Evolutionary conservation across 768 basidiomycete genomes (phyloP).

Genomic region (Steccherinum ochraceum): DNA sequence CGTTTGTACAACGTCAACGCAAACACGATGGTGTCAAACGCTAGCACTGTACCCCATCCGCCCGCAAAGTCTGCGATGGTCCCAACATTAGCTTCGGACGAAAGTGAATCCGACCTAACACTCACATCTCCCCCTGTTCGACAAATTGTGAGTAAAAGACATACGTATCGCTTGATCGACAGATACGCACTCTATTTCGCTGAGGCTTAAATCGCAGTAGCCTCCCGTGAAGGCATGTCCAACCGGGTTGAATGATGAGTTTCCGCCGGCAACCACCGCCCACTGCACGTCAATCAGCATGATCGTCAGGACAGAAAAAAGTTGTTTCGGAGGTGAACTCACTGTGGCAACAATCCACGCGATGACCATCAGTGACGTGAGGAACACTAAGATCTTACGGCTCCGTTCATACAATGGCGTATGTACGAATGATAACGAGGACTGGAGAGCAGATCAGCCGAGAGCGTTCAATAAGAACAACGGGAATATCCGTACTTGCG

Average conservation of each 20-base stretch:
- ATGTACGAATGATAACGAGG: slow-evolving; percentile 17
- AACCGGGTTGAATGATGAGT: not conserved
- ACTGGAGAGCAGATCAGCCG: slow-evolving; percentile 4
- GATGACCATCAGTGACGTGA: slow-evolving; percentile 4
- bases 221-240: not conserved
- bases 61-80: slow-evolving; percentile 11
- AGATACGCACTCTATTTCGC: not conserved
- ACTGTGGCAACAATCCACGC: slow-evolving; percentile 3
- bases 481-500: not conserved
- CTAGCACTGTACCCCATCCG: slow-evolving; percentile 12
- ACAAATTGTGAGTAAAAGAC: not conserved
- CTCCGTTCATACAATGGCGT: slow-evolving; percentile 20
- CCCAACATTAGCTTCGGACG: no score
- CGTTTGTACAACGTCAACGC: slow-evolving; percentile 11
- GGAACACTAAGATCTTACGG: slow-evolving; percentile 11
- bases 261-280: not conserved
- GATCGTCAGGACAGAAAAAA: not conserved
- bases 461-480: not conserved
- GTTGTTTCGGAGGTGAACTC: not conserved
- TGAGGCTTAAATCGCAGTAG: not conserved
- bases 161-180: not conserved
- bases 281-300: not conserved
- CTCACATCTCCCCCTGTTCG: not conserved
- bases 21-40: slow-evolving; percentile 15
- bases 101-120: not conserved